phyloP scores from a whole-genome alignment of 768 basidiomycete species.

The Daedaleopsis sinensis region DNA sequence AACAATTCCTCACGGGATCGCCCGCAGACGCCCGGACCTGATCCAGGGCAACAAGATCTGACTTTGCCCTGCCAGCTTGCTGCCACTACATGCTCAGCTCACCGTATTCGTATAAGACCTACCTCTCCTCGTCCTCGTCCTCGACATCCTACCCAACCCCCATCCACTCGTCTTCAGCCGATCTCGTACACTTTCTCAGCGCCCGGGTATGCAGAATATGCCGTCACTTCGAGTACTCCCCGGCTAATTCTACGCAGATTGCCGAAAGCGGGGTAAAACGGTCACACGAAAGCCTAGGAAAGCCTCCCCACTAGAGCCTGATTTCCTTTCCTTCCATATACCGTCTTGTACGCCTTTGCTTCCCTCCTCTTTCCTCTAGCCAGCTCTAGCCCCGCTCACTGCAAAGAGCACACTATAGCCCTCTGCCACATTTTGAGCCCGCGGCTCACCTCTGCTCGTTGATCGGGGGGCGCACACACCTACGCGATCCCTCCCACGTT shows the following conservation, averaged over 20 bases:
- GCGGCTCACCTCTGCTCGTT: constrained; percentile 6
- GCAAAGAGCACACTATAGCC: not conserved
- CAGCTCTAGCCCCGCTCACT: not conserved
- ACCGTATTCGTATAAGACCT: too few relatives aligned
- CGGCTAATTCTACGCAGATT: constrained; percentile 12
- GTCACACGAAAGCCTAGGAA: constrained; percentile 23
- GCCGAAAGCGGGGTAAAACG: constrained; percentile 19
- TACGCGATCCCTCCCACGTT: constrained; percentile 22
- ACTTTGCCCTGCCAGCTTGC: not conserved
- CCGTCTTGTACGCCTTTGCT: constrained; percentile 1
- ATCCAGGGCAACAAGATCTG: constrained; percentile 3
- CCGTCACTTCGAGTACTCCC: not conserved
- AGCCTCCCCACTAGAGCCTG: constrained; percentile 11
- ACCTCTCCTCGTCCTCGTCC: too few relatives aligned
- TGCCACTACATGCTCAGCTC: too few relatives aligned
- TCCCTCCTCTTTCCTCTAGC: not conserved
- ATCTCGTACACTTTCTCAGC: not conserved
- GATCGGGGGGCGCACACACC: constrained; percentile 17
- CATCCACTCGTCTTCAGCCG: not conserved
- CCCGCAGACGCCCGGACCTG: constrained; percentile 3
- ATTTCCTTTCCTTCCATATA: constrained; percentile 6
- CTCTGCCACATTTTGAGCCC: not conserved
- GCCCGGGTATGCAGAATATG: not conserved
- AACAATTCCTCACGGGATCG: not conserved
- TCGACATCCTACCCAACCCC: too few relatives aligned